Base-by-base conservation (phyloP, 257 asterid genomes). In the Solanum piurae region DNA sequence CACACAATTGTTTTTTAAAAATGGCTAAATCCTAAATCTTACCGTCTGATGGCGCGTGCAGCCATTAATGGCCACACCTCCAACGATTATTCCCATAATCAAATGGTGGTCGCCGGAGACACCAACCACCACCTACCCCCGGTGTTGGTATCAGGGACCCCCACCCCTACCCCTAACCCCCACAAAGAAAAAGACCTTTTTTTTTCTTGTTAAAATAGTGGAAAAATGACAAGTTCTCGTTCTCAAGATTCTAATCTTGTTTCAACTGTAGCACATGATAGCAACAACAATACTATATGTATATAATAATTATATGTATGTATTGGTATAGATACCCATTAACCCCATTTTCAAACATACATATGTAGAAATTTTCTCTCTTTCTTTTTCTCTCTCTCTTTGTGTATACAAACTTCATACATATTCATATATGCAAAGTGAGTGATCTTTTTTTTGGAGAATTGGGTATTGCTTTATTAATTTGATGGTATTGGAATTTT, bases 181-280 rank as follows among this genome's bases (percentile, higher is more conserved):
- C 18, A 11, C 29, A 38, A 38, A 23, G 16, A 27, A n/a, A 77
- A 27, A n/a, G 36, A 40, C 8, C 7, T 55, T 55, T 40, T 76
- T 23, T 88, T 21, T 69, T 68, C 71, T 62, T 62, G 31, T 71
- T 71, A 29, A 49, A 88, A 37, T 86, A 92, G 94, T 92, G 97
- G 96, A 91, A 86, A 89, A 90, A 72, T 92, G 91, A 90, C 95
- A 84, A 88, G 88, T 33, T 82, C 68, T 58, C 21, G 2, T 84
- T 52, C 75, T 84, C 60, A 82, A 88, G 37, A 83, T 88, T 88
- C 86, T 85, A 85, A 31, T 58, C 27, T 77, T 74, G 21, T 87
- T 77, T 71, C 87, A 86, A 89, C 95, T 93, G 92, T 92, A 88
- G 90, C 89, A 86, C 87, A 91, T 86, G 93, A 92, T 93, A 86